A percentile compares a stretch with the other conserved stretches of the same genome.
These are phyloP conservation scores for Neodidymelliopsis sp. DNA, from an alignment of 2,329 filamentous ascomycete genomes.

Conservation along the genomic window DNA sequence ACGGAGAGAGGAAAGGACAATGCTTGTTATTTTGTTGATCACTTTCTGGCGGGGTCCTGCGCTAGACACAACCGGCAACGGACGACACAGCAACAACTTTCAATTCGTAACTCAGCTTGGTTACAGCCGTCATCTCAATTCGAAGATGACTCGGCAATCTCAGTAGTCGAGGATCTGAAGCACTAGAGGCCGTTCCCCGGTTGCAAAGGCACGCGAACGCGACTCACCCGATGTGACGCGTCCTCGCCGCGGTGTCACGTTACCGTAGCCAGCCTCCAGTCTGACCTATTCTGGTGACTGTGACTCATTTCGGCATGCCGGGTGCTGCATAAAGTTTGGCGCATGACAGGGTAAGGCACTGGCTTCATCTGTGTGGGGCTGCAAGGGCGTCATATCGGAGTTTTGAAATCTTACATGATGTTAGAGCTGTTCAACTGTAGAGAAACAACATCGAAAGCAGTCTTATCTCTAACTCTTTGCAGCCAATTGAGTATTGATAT, in stretches of 20 bases:
- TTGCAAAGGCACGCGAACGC: slow-evolving; percentile 10
- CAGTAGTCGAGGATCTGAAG: background rate
- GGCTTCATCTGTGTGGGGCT: slow-evolving; percentile 4
- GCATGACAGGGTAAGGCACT: slow-evolving; percentile 4
- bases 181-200: background rate
- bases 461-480: too few species aligned
- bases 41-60: slow-evolving; percentile 17
- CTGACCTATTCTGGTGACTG: slow-evolving; percentile 5
- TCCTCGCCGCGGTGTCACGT: slow-evolving; percentile 19
- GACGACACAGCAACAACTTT: slow-evolving; percentile 11
- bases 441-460: too few species aligned
- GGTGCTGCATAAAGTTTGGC: slow-evolving; percentile 10
- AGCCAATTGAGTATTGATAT: too few species aligned
- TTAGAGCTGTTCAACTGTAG: slow-evolving; percentile 1
- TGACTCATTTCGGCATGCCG: slow-evolving; percentile 15
- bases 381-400: slow-evolving; percentile 5
- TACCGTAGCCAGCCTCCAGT: slow-evolving; percentile 5
- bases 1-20: too few species aligned
- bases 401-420: slow-evolving; percentile 6
- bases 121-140: background rate
- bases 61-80: slow-evolving; percentile 9
- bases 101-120: background rate
- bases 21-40: slow-evolving; percentile 21
- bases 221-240: slow-evolving; percentile 20
- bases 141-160: too few species aligned